Evolutionary conservation across 148 eudicot species (phyloP).

Genomic region (Dysphania ambrosioides): DNA sequence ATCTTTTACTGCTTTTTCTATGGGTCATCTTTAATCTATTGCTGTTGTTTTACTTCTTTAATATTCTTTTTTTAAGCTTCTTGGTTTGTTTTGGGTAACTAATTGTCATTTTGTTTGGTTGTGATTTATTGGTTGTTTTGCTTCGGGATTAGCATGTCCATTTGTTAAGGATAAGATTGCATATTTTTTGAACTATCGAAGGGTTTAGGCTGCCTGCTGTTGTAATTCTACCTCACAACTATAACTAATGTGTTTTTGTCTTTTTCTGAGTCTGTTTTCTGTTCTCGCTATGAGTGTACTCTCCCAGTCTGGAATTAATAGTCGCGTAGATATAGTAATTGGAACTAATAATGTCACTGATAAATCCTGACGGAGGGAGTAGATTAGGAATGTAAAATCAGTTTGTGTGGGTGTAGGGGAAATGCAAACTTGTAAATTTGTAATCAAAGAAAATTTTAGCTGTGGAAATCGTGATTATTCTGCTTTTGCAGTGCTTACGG

Average conservation of each 20-base stretch:
- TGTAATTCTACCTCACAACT: background rate
- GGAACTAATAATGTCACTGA: no score
- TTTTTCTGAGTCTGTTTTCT: no score
- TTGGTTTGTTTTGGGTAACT: background rate
- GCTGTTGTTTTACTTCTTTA: background rate
- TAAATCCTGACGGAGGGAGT: no score
- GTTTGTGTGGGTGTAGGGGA: background rate
- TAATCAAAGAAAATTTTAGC: no score
- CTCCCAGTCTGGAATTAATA: no score
- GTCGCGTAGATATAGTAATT: no score
- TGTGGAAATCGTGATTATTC: background rate
- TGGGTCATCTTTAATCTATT: background rate
- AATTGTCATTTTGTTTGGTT: background rate
- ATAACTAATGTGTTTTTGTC: no score
- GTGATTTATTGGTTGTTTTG: no score
- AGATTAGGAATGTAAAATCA: background rate
- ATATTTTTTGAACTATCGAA: background rate
- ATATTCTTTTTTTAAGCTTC: background rate
- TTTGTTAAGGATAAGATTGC: background rate
- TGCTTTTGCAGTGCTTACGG: slow-evolving; percentile 18
- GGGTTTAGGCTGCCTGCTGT: background rate
- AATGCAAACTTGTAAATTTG: slow-evolving; percentile 5
- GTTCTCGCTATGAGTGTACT: no score
- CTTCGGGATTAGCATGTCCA: no score
- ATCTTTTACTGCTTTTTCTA: background rate